Evolutionary conservation across 768 basidiomycete genomes (phyloP).

Genomic region (Naematelia aurantialba): DNA sequence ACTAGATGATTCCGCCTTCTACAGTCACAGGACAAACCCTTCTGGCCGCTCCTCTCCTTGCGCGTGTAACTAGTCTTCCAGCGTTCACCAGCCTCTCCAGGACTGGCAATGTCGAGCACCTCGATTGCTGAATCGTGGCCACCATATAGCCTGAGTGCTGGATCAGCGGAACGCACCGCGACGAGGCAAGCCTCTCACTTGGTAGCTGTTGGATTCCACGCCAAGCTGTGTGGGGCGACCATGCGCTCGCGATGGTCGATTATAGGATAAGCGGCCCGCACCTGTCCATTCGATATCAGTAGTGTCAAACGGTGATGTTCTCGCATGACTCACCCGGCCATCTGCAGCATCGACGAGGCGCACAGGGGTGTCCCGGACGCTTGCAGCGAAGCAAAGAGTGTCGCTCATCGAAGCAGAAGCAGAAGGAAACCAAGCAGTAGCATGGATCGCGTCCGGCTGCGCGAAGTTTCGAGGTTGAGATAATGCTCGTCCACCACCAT

Average conservation of each 20-base stretch:
- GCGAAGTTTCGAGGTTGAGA: constrained; percentile 43
- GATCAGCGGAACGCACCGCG: neutral
- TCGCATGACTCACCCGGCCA: constrained; percentile 58
- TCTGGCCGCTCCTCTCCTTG: constrained; percentile 78
- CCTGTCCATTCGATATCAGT: constrained; percentile 53
- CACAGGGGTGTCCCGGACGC: constrained; percentile 78
- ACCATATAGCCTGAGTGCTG: constrained; percentile 66
- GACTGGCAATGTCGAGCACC: constrained; percentile 69
- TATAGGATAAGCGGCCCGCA: constrained; percentile 85
- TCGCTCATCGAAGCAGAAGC: constrained; percentile 61
- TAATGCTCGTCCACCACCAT: neutral
- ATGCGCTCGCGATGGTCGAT: constrained; percentile 91
- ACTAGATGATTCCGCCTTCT: neutral
- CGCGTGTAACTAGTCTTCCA: constrained; percentile 67
- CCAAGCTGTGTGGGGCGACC: constrained; percentile 76
- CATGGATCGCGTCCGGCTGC: constrained; percentile 71
- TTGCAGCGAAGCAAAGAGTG: constrained; percentile 76
- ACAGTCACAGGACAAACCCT: constrained; percentile 57
- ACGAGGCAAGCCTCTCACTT: constrained; percentile 55
- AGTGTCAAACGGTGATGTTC: neutral
- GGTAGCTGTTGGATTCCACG: constrained; percentile 67
- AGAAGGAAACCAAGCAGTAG: constrained; percentile 78
- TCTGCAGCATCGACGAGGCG: constrained; percentile 75
- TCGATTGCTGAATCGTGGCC: constrained; percentile 83
- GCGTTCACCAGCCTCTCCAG: constrained; percentile 63